A percentile compares a stretch with the other conserved stretches of the same genome.
phyloP scores from a whole-genome alignment of 2,329 filamentous ascomycete species.

The Talaromyces rugulosus region DNA sequence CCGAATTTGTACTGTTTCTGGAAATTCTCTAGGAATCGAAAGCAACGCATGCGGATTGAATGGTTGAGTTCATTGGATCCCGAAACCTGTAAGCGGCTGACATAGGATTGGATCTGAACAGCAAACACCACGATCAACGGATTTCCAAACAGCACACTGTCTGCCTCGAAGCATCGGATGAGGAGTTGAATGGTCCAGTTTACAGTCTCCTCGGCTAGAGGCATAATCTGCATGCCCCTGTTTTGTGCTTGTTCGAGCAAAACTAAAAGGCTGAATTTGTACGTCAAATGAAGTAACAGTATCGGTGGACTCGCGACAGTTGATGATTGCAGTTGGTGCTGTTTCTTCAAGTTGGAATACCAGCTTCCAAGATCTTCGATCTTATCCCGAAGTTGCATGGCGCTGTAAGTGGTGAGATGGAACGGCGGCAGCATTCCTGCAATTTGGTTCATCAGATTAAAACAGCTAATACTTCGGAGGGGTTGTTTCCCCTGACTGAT shows the following conservation, averaged over 20 bases:
- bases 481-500: constrained; percentile 6
- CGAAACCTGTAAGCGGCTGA: not conserved
- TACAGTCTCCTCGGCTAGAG: constrained; percentile 5
- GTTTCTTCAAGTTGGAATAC: constrained; percentile 9
- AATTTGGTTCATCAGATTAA: constrained; percentile 10
- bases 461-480: constrained; percentile 9
- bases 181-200: constrained; percentile 4
- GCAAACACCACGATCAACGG: constrained; percentile 3
- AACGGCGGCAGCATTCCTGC: constrained; percentile 4
- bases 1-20: constrained; percentile 1
- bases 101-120: constrained; percentile 4
- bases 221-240: not conserved
- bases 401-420: not conserved
- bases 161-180: not conserved
- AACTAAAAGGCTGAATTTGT: constrained; percentile 9
- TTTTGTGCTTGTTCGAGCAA: constrained; percentile 4
- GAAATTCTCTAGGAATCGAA: not conserved
- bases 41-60: constrained; percentile 4
- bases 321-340: constrained; percentile 10
- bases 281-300: constrained; percentile 10
- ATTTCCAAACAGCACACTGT: constrained; percentile 6
- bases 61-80: not conserved
- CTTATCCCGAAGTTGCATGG: not conserved
- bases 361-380: constrained; percentile 11
- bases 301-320: constrained; percentile 7